A percentile compares a stretch with the other conserved stretches of the same genome.
These are phyloP conservation scores for Fusarium mundagurra DNA, from an alignment of 2,329 filamentous ascomycete species.

Conservation along the genomic window DNA sequence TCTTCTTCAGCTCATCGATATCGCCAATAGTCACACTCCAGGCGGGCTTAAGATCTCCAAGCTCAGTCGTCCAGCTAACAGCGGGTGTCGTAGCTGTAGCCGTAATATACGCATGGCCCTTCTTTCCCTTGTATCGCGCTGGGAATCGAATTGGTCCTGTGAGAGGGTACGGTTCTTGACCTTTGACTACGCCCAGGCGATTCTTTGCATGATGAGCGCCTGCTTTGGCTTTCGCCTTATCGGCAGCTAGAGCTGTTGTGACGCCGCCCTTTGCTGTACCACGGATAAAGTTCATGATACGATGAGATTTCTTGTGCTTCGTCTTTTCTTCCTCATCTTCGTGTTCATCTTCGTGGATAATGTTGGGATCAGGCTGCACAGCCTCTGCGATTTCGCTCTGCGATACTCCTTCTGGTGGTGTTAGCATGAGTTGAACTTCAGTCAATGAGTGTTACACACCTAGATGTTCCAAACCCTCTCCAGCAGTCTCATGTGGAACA, in stretches of 20 bases:
- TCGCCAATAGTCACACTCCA: conserved; percentile 79
- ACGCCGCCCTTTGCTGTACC: conserved; percentile 75
- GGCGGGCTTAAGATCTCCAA: conserved; percentile 64
- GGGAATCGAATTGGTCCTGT: conserved; percentile 82
- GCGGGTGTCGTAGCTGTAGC: conserved; percentile 73
- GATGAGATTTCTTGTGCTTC: conserved; percentile 53
- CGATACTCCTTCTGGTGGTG: conserved; percentile 57
- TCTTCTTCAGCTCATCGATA: conserved; percentile 78
- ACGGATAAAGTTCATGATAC: conserved; percentile 72
- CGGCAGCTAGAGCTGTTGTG: conserved; percentile 76
- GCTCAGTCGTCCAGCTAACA: conserved; percentile 70
- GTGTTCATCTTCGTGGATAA: conserved; percentile 49
- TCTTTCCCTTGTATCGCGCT: conserved; percentile 74
- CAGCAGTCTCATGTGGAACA: conserved; percentile 56
- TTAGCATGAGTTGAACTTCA: conserved; percentile 18
- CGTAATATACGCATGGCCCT: conserved; percentile 77
- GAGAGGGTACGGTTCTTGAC: conserved; percentile 51
- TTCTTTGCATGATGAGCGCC: conserved; percentile 70
- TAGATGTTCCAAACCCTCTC: conserved; percentile 48
- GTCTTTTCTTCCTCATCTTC: conserved; percentile 60
- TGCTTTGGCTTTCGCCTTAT: conserved; percentile 74
- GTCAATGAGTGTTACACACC: conserved; percentile 41
- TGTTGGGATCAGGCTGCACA: conserved; percentile 56
- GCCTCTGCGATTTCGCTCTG: conserved; percentile 73
- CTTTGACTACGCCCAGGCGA: conserved; percentile 73